Percentiles rank a stretch among this genome's conserved stretches.
These are phyloP conservation scores for Geosmithia morbida DNA, from an alignment of 2,329 filamentous ascomycete genomes.

Conservation along the genomic window DNA sequence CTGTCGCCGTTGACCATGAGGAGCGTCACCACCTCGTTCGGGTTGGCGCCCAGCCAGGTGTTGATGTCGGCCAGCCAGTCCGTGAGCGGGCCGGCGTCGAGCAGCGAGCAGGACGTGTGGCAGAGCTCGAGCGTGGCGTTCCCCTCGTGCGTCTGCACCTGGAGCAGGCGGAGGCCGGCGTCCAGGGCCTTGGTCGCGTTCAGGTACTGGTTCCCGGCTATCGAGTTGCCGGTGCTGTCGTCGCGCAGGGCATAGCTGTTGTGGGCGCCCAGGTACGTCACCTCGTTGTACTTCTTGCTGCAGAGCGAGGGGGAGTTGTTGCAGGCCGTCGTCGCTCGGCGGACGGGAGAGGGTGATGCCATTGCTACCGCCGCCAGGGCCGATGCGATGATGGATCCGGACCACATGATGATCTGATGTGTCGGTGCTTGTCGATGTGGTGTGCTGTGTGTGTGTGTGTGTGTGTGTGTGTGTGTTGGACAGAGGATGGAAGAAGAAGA, in stretches of 20 bases:
- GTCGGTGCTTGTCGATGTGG: background rate
- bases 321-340: slow-evolving; percentile 35
- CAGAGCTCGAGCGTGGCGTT: slow-evolving; percentile 50
- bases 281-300: slow-evolving; percentile 53
- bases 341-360: background rate
- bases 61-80: slow-evolving; percentile 51
- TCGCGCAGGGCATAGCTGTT: slow-evolving; percentile 60
- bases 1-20: slow-evolving; percentile 58
- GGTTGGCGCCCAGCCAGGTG: slow-evolving; percentile 53
- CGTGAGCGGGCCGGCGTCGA: slow-evolving; percentile 54
- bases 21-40: slow-evolving; percentile 63
- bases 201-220: slow-evolving; percentile 59
- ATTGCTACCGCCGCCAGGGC: background rate
- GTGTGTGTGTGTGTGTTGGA: too few species aligned
- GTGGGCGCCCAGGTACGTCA: slow-evolving; percentile 68
- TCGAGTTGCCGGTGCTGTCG: slow-evolving; percentile 41
- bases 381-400: background rate
- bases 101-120: slow-evolving; percentile 50
- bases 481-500: too few species aligned
- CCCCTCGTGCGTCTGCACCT: slow-evolving; percentile 54
- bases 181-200: slow-evolving; percentile 58
- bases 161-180: slow-evolving; percentile 56
- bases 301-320: slow-evolving; percentile 73
- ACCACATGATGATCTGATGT: background rate
- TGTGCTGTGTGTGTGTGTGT: background rate